Percentiles rank a stretch among this genome's conserved stretches.
phyloP scores from a whole-genome alignment of 768 basidiomycete species.

The Termitomyces eurrhizus region DNA sequence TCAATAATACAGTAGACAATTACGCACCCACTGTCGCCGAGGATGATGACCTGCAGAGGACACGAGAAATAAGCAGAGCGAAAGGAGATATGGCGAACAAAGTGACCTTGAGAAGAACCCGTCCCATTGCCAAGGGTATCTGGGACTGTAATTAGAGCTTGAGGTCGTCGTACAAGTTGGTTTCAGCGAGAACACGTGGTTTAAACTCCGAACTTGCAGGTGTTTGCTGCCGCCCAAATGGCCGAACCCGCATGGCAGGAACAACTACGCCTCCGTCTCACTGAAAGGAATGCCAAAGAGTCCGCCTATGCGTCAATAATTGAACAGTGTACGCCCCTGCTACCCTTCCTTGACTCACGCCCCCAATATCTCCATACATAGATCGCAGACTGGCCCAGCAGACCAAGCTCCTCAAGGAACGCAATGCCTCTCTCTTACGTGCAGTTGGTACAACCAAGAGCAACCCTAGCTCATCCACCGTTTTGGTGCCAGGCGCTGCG shows the following conservation, averaged over 20 bases:
- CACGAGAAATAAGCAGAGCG: background rate
- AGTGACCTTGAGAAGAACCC: constrained; percentile 79
- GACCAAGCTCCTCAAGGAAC: constrained; percentile 86
- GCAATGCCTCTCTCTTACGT: constrained; percentile 84
- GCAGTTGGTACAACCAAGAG: constrained; percentile 73
- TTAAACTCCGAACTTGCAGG: constrained; percentile 37
- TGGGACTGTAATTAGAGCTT: constrained; percentile 21
- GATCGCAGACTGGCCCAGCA: constrained; percentile 91
- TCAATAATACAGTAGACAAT: constrained; percentile 16
- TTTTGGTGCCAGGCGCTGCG: constrained; percentile 52
- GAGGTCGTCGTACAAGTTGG: constrained; percentile 18
- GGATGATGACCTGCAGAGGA: constrained; percentile 83
- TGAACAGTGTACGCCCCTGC: constrained; percentile 76
- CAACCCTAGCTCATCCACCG: constrained; percentile 60
- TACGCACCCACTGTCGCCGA: constrained; percentile 93
- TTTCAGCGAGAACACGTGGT: constrained; percentile 27
- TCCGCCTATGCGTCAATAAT: constrained; percentile 81
- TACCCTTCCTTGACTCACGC: background rate
- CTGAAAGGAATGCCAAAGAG: constrained; percentile 80
- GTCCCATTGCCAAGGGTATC: constrained; percentile 55
- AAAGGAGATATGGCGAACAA: background rate
- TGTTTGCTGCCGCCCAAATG: constrained; percentile 40
- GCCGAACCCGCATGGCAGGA: constrained; percentile 86
- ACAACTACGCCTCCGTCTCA: constrained; percentile 69
- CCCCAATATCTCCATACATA: constrained; percentile 27